Evolutionary conservation across 2,329 filamentous ascomycete species (phyloP), one percentile per base, ranked within the genome.

Genomic region (Lithohypha guttulata): DNA sequence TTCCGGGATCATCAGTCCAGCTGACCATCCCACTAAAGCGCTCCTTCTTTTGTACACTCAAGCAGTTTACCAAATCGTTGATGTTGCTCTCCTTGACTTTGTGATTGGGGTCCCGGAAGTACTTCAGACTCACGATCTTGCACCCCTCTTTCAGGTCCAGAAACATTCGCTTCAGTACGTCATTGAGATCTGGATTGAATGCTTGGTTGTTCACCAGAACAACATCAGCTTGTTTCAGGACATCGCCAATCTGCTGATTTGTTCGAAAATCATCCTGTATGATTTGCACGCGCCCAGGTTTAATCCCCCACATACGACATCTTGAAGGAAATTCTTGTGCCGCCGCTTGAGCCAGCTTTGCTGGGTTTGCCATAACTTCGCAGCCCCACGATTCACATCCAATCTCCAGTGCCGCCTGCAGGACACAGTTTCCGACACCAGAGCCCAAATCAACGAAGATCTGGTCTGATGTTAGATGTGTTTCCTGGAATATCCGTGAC

Each of bases 161-260:
- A 55, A 98, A 96, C 66, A 93, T 84, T 52, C 84, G 77, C 49
- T 89, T 76, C 31, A 98, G 69, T 45, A 77, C 75, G 55, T 84
- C 81, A 61, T 96, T 98, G 40, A 95, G 73, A 51, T 80, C 72
- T 10, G 87, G 80, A 4, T 81, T 87, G 61, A 98, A 98, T 2
- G 86, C 91, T 62, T 96, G 87, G 63, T 98, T 98, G 67, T 98
- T 98, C 53, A 96, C 89, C 18, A 98, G 73, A 13, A 98, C 76
- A n/a, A 96, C 87, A 57, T 98, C 91, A 2, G 91, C 89, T 39
- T 79, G 76, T 58, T 81, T 80, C 34, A 98, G 70, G 6, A 79
- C 79, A 17, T 77, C 71, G 43, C 79, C 70, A 34, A 95, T 84
- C 42, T 70, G 69, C 11, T 71, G 59, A 50, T 81, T 82, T 48